A percentile compares a stretch with the other conserved stretches of the same genome.
phyloP scores from a whole-genome alignment of 2,329 filamentous ascomycete species.

The Colletotrichum sp. region DNA sequence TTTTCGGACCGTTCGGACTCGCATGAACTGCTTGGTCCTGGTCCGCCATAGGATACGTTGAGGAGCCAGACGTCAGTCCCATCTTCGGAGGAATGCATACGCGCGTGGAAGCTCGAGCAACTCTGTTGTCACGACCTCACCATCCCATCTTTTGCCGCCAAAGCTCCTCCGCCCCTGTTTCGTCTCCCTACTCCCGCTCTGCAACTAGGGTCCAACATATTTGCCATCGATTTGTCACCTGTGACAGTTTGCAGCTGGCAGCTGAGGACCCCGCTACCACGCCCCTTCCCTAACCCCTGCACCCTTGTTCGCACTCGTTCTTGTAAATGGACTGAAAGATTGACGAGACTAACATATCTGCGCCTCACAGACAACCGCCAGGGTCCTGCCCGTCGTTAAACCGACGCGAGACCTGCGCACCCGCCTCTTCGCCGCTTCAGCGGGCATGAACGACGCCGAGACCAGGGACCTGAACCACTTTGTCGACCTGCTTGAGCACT shows the following conservation, averaged over 20 bases:
- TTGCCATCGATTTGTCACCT: background rate
- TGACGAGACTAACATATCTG: constrained; percentile 15
- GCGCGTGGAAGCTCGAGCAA: background rate
- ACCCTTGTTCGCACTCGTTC: background rate
- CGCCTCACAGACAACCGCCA: constrained; percentile 64
- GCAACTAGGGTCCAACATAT: background rate
- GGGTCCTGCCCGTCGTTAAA: constrained; percentile 73
- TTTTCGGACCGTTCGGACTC: constrained; percentile 10
- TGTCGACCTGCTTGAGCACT: constrained; percentile 86
- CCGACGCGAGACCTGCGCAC: constrained; percentile 83
- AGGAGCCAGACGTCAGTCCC: background rate
- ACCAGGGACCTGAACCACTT: constrained; percentile 82
- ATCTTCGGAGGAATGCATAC: background rate
- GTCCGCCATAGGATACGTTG: background rate
- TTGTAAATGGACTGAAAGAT: background rate
- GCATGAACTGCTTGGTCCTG: constrained; percentile 3
- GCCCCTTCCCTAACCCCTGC: background rate
- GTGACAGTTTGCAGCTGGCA: background rate
- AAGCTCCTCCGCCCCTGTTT: background rate
- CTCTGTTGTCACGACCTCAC: background rate
- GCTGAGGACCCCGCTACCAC: background rate
- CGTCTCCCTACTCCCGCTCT: background rate
- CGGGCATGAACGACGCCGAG: constrained; percentile 76
- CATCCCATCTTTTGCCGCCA: constrained; percentile 1
- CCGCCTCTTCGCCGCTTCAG: constrained; percentile 75